phyloP scores from a whole-genome alignment of 257 asterid genomes.

The Solanum microdontum region DNA sequence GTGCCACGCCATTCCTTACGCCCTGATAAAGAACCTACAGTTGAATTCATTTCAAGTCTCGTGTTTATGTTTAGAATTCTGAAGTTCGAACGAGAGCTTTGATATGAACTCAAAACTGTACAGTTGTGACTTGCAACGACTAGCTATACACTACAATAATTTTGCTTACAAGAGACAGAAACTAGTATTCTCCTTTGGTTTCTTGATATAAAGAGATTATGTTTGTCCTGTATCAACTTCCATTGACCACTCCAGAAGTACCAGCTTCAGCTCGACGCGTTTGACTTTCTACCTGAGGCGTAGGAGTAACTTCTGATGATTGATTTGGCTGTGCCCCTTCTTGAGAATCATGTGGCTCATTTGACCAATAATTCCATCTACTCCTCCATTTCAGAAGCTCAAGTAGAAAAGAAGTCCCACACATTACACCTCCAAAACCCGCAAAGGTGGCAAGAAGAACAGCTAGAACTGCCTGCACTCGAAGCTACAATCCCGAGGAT shows the following conservation, averaged over 20 bases:
- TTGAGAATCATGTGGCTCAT: constrained; percentile 23
- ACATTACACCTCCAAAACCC: constrained; percentile 87
- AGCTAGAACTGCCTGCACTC: constrained; percentile 61
- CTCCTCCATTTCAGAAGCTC: constrained; percentile 58
- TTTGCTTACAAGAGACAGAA: background rate
- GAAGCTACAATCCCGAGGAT: constrained; percentile 33
- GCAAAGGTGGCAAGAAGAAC: constrained; percentile 73
- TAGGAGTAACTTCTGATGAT: constrained; percentile 19
- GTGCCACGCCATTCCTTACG: background rate
- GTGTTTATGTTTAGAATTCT: background rate
- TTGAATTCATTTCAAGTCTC: background rate
- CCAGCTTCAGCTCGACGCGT: constrained; percentile 15
- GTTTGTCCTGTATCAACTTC: constrained; percentile 2
- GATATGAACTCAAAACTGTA: background rate
- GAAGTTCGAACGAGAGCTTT: background rate
- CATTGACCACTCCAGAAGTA: constrained; percentile 14
- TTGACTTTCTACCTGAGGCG: constrained; percentile 18
- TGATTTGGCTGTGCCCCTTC: constrained; percentile 16
- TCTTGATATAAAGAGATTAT: background rate
- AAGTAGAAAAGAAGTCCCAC: constrained; percentile 55
- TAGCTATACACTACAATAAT: background rate
- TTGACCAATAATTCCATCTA: constrained; percentile 15
- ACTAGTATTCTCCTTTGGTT: background rate
- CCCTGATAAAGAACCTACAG: background rate
- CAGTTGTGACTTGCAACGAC: background rate